Evolutionary conservation across 495 filamentous ascomycete species (phyloP).

Genomic region (Chaetomidium leptoderma): DNA sequence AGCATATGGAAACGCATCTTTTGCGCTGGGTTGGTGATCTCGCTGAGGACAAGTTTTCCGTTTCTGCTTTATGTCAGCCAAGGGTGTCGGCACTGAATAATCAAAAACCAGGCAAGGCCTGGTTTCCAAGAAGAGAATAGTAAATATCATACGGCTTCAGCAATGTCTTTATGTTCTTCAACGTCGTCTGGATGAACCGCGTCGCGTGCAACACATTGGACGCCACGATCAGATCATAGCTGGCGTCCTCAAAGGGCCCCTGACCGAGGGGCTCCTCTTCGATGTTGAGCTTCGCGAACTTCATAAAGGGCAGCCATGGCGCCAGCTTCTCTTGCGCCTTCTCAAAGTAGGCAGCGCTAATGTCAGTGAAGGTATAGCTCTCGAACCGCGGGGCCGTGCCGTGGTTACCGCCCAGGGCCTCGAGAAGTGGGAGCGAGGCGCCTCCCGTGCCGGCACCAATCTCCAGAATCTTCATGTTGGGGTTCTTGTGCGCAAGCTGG

Average conservation of each 20-base stretch:
- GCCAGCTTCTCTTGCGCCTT: slow-evolving; percentile 32
- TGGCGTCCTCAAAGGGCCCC: slow-evolving; percentile 37
- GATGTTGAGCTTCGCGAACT: slow-evolving; percentile 47
- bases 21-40: slow-evolving; percentile 27
- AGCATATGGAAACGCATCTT: slow-evolving; percentile 20
- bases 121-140: background rate
- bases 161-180: background rate
- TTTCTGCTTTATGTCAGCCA: background rate
- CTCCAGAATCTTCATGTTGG: background rate
- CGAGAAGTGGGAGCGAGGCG: slow-evolving; percentile 20
- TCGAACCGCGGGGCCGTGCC: background rate
- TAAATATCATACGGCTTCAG: background rate
- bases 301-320: slow-evolving; percentile 34
- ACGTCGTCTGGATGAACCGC: background rate
- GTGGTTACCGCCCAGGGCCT: background rate
- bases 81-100: too few relatives aligned
- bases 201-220: slow-evolving; percentile 35
- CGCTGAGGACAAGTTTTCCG: slow-evolving; percentile 26
- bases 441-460: background rate
- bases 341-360: background rate
- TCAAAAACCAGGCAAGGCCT: background rate
- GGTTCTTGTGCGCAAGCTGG: background rate
- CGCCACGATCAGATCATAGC: slow-evolving; percentile 53
- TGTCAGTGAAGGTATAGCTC: background rate
- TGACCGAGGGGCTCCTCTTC: slow-evolving; percentile 44